These are phyloP conservation scores for Creolimax fragrantissima DNA, from an alignment of 78 protist species.

Conservation along the genomic window DNA sequence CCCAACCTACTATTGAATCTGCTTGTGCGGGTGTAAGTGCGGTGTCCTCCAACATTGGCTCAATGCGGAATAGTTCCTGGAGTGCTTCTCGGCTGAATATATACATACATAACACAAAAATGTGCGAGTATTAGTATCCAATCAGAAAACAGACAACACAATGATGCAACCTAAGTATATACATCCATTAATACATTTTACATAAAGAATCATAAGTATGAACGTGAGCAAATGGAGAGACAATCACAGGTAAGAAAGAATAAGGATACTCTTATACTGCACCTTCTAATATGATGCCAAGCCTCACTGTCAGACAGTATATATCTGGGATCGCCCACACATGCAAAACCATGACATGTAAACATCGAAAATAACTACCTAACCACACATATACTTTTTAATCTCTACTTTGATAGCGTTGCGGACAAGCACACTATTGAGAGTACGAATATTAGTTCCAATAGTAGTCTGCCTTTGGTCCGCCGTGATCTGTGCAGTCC, in stretches of 20 bases:
- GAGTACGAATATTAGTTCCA: background rate
- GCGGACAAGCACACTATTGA: background rate
- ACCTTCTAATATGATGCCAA: too few species aligned
- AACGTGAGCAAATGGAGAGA: too few species aligned
- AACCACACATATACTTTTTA: background rate
- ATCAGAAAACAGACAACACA: too few species aligned
- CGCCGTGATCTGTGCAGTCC: background rate
- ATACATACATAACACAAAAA: background rate
- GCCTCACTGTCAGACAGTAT: too few species aligned
- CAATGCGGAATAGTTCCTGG: background rate
- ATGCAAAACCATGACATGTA: background rate
- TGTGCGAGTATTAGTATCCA: background rate
- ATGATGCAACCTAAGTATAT: too few species aligned
- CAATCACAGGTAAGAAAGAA: too few species aligned
- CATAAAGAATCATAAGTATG: too few species aligned
- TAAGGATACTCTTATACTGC: too few species aligned
- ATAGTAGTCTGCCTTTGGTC: background rate
- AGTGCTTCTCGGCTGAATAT: background rate
- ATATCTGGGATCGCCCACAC: too few species aligned
- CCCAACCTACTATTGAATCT: background rate
- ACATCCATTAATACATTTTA: too few species aligned
- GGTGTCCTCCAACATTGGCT: background rate
- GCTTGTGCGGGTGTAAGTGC: background rate
- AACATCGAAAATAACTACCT: background rate
- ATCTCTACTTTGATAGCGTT: background rate